Conservation (phyloP, 1,284 basidiomycete species). For the Ustilago bromivora region DNA sequence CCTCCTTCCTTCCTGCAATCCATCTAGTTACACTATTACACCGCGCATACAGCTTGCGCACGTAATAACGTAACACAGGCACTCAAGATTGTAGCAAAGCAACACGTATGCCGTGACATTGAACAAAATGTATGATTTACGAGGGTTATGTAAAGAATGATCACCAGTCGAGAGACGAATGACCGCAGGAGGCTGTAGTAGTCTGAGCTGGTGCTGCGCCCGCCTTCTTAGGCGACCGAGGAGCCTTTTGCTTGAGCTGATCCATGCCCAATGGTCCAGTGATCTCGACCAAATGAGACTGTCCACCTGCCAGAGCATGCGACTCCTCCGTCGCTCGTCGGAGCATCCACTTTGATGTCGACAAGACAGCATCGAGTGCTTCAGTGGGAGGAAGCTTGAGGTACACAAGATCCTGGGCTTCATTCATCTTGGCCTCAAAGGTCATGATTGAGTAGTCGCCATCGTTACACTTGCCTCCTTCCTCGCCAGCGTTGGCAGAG, state of each 20-base stretch:
- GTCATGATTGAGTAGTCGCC: conserved; percentile 76
- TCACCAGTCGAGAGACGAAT: conserved; percentile 46
- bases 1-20: too few species aligned
- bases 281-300: conserved; percentile 49
- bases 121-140: not conserved
- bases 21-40: too few species aligned
- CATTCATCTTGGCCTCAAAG: conserved; percentile 76
- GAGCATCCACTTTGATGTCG: conserved; percentile 77
- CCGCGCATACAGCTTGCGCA: too few species aligned
- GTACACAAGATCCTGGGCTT: conserved; percentile 71
- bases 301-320: conserved; percentile 50
- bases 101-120: not conserved
- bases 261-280: conserved; percentile 46
- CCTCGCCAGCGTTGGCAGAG: conserved; percentile 63
- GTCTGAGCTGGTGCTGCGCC: conserved; percentile 13
- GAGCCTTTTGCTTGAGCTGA: conserved; percentile 20
- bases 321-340: conserved; percentile 61
- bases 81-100: not conserved
- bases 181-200: conserved; percentile 45
- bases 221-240: conserved; percentile 2
- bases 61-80: not conserved
- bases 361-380: conserved; percentile 77
- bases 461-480: conserved; percentile 77
- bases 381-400: conserved; percentile 75
- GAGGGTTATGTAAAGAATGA: conserved; percentile 18